Percentiles rank a stretch among this genome's conserved stretches.
Conservation (phyloP, 495 filamentous ascomycete genomes). For the Astrocystis sublimbata region DNA sequence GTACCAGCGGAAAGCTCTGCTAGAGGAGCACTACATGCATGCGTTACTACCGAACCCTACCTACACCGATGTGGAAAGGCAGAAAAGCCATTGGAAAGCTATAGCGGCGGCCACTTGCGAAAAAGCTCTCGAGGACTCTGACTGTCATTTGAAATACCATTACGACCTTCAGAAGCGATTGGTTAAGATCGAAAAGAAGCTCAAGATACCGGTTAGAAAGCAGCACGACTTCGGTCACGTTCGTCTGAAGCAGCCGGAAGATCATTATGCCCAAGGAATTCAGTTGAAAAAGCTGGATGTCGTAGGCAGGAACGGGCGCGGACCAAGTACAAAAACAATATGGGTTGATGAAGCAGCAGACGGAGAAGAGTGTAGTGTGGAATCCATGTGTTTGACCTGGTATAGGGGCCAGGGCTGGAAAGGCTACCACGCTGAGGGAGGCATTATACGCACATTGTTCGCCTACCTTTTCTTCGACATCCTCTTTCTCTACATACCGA, state of each 20-base stretch:
- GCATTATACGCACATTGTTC: constrained; percentile 87
- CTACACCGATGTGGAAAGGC: constrained; percentile 40
- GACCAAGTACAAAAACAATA: constrained; percentile 70
- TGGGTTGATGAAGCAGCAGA: constrained; percentile 78
- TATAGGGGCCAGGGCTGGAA: constrained; percentile 88
- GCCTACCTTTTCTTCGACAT: constrained; percentile 92
- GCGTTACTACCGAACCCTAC: constrained; percentile 50
- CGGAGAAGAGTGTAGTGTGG: constrained; percentile 74
- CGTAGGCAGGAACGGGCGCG: constrained; percentile 42
- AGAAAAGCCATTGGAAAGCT: constrained; percentile 82
- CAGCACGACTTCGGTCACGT: constrained; percentile 95
- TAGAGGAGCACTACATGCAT: constrained; percentile 95
- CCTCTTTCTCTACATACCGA: constrained; percentile 89
- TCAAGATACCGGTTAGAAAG: constrained; percentile 80
- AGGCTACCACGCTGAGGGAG: constrained; percentile 89
- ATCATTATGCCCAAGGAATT: constrained; percentile 73
- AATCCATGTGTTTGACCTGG: constrained; percentile 87
- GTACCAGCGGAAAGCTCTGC: constrained; percentile 92
- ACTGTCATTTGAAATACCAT: constrained; percentile 89
- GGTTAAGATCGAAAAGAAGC: constrained; percentile 78
- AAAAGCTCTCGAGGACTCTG: constrained; percentile 77
- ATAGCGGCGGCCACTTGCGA: constrained; percentile 83
- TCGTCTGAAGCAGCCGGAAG: constrained; percentile 68
- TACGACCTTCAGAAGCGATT: constrained; percentile 93
- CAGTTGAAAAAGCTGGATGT: constrained; percentile 63